These are phyloP conservation scores for Arabidopsis lyrata DNA, from an alignment of 441 rosid genomes.

Conservation along the genomic window DNA sequence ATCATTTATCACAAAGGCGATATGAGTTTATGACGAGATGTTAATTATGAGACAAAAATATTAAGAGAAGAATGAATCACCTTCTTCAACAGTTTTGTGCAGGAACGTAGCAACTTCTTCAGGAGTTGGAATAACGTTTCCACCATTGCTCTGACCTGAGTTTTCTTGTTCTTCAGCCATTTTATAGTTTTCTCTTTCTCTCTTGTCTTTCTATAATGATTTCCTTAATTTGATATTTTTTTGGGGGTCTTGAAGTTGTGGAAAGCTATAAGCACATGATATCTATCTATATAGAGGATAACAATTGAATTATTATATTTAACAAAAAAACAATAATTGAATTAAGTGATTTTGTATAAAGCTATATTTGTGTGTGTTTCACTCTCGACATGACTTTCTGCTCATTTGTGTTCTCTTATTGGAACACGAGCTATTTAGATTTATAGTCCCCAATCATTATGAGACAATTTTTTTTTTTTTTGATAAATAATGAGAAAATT, in stretches of 20 bases:
- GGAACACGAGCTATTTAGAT: not conserved
- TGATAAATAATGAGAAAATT: too few species aligned
- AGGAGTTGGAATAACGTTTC: constrained; percentile 39
- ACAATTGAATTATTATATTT: not conserved
- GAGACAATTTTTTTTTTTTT: not conserved
- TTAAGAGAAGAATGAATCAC: constrained; percentile 17
- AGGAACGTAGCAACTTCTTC: constrained; percentile 47
- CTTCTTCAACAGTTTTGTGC: constrained; percentile 43
- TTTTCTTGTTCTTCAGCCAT: constrained; percentile 40
- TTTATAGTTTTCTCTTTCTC: constrained; percentile 5
- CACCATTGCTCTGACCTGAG: constrained; percentile 35
- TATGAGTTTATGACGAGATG: not conserved
- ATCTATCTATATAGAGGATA: constrained; percentile 12
- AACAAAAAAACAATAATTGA: not conserved
- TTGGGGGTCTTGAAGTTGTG: not conserved
- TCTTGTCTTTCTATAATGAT: not conserved
- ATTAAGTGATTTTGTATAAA: not conserved
- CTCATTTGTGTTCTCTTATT: not conserved
- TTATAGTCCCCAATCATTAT: not conserved
- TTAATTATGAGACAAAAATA: not conserved
- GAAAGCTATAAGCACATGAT: constrained; percentile 20
- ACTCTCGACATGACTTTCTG: not conserved
- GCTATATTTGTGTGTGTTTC: not conserved
- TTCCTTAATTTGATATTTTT: not conserved
- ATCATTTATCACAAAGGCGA: not conserved